phyloP scores from a whole-genome alignment of 2,329 filamentous ascomycete species.

The Chaetoscypha palmicola region DNA sequence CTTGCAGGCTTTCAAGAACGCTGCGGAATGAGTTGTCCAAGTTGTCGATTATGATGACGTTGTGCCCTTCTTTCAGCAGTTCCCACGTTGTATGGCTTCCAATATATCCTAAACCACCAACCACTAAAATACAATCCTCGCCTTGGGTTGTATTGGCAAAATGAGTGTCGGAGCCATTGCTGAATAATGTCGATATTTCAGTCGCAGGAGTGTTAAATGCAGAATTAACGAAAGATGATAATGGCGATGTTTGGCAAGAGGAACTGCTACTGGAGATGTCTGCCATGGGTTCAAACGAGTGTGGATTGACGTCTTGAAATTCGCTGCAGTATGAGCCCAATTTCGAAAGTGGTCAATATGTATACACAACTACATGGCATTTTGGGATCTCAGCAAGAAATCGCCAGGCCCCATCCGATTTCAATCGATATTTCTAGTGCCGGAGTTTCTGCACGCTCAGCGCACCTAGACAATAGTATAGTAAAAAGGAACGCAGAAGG shows the following conservation, averaged over 20 bases:
- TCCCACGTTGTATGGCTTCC: constrained; percentile 43
- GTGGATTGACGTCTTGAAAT: background rate
- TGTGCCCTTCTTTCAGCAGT: constrained; percentile 40
- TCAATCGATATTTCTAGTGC: no score
- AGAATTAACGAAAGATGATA: background rate
- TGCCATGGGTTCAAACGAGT: background rate
- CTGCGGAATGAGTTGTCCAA: constrained; percentile 31
- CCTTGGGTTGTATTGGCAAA: background rate
- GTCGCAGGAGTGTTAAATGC: background rate
- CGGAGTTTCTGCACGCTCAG: no score
- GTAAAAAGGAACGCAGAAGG: no score
- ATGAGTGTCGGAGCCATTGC: background rate
- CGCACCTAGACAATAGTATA: no score
- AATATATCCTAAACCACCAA: constrained; percentile 41
- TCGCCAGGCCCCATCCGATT: no score
- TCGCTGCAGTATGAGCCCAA: background rate
- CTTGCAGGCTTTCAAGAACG: constrained; percentile 18
- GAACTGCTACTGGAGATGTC: background rate
- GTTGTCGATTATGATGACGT: constrained; percentile 35
- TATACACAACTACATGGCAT: no score
- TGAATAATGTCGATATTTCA: background rate
- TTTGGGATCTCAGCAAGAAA: no score
- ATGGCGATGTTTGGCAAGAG: background rate
- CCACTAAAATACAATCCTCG: background rate
- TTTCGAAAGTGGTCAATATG: no score